A percentile compares a stretch with the other conserved stretches of the same genome.
These are phyloP conservation scores for Coniochaeta prunicola DNA, from an alignment of 2,329 filamentous ascomycete genomes.

Conservation along the genomic window DNA sequence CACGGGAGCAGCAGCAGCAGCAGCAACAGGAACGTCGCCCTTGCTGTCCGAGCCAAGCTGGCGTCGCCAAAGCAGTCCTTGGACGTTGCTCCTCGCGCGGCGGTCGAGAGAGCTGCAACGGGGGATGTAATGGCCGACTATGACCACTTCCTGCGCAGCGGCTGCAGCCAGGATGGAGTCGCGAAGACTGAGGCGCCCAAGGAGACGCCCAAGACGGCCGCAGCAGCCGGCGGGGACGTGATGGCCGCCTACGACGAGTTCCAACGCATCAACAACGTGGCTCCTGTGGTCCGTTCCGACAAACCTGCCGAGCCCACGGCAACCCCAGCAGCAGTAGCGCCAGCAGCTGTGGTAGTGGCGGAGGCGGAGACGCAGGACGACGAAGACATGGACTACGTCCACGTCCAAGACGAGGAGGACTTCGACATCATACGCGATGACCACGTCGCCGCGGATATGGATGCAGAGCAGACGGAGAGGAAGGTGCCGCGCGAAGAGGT, in stretches of 20 bases:
- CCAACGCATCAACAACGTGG: not conserved
- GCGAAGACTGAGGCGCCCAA: not conserved
- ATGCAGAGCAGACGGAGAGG: not conserved
- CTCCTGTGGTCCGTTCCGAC: not conserved
- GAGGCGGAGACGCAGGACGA: not conserved
- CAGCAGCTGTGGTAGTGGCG: not conserved
- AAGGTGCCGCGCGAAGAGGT: not conserved
- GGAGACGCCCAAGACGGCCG: not conserved
- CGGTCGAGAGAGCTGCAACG: not conserved
- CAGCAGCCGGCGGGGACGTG: not conserved
- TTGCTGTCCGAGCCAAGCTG: not conserved
- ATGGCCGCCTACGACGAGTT: not conserved
- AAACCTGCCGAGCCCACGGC: not conserved
- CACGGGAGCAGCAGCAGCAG: not conserved
- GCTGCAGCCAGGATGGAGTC: not conserved
- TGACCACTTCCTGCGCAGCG: not conserved
- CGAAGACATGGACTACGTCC: not conserved
- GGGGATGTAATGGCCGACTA: not conserved
- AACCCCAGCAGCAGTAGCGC: not conserved
- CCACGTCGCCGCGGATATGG: not conserved
- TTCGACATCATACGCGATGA: not conserved
- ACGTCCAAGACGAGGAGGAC: not conserved
- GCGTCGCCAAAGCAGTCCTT: not conserved
- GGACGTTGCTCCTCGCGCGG: not conserved
- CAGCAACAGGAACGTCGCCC: not conserved